A percentile compares a stretch with the other conserved stretches of the same genome.
Evolutionary conservation across 2,329 filamentous ascomycete genomes (phyloP).

Genomic region (Aspergillus sojae): DNA sequence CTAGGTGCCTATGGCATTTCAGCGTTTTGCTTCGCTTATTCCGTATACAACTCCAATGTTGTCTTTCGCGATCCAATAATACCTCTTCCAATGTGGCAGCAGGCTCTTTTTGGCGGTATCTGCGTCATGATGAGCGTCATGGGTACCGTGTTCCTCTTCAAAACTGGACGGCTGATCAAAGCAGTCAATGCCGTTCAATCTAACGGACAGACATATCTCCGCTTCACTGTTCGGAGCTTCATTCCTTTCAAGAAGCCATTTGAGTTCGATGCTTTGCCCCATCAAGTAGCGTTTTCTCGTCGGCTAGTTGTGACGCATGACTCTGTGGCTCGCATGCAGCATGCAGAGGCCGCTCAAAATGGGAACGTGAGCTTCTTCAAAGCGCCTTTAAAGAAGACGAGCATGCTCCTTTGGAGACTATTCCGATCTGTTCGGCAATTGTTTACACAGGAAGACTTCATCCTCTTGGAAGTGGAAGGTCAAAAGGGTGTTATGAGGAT

Average conservation of each 20-base stretch:
- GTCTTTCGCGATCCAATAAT: conserved; percentile 55
- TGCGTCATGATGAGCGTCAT: conserved; percentile 63
- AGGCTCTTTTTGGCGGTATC: conserved; percentile 59
- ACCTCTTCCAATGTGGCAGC: conserved; percentile 59
- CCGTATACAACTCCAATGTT: conserved; percentile 54
- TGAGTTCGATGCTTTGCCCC: conserved; percentile 36
- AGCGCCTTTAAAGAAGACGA: conserved; percentile 35
- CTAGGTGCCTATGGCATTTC: conserved; percentile 61
- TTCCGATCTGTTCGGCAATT: conserved; percentile 41
- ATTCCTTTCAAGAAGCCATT: conserved; percentile 42
- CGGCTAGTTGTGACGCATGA: conserved; percentile 35
- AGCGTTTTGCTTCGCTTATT: conserved; percentile 56
- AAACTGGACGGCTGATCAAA: conserved; percentile 61
- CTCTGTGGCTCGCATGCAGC: conserved; percentile 23
- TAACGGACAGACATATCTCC: conserved; percentile 35
- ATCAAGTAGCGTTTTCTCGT: conserved; percentile 38
- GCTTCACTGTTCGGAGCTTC: conserved; percentile 39
- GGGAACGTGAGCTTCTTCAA: conserved; percentile 33
- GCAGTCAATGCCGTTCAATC: conserved; percentile 56
- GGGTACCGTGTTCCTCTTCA: conserved; percentile 62
- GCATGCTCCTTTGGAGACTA: conserved; percentile 31
- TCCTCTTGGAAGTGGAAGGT: conserved; percentile 40
- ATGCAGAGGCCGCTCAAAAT: conserved; percentile 19
- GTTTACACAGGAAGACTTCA: conserved; percentile 45
- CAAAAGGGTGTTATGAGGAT: conserved; percentile 39